phyloP scores from a whole-genome alignment of 148 eudicot species.

The Diospyros kaki region DNA sequence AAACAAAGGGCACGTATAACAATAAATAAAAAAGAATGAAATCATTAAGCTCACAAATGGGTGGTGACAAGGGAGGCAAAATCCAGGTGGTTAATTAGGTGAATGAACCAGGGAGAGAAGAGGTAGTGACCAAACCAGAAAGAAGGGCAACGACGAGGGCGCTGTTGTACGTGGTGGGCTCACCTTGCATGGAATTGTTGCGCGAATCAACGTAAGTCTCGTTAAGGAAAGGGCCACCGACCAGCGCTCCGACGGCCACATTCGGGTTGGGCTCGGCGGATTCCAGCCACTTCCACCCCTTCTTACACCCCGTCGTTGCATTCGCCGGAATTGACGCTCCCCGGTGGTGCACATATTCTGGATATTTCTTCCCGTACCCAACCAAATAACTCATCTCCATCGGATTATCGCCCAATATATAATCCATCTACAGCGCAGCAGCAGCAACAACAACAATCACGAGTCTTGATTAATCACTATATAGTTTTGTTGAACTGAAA shows the following conservation, averaged over 20 bases:
- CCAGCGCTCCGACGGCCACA: constrained; percentile 75
- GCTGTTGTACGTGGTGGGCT: constrained; percentile 79
- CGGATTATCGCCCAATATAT: constrained; percentile 79
- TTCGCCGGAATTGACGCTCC: constrained; percentile 89
- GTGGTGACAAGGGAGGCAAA: too few species aligned
- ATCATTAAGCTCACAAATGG: too few species aligned
- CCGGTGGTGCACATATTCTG: constrained; percentile 75
- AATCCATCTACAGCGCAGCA: constrained; percentile 48
- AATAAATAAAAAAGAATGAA: too few species aligned
- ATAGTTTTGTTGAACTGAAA: too few species aligned
- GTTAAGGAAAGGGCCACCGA: constrained; percentile 79
- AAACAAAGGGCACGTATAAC: too few species aligned
- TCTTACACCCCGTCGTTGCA: constrained; percentile 48
- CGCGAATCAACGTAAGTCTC: constrained; percentile 64
- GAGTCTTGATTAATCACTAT: not conserved
- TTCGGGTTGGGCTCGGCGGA: constrained; percentile 73
- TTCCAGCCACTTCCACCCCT: constrained; percentile 61
- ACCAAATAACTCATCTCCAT: constrained; percentile 74
- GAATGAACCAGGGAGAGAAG: constrained; percentile 61
- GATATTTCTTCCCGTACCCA: constrained; percentile 77
- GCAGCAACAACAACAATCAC: not conserved
- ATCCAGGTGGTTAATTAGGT: not conserved
- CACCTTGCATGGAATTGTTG: constrained; percentile 82
- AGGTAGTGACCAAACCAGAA: constrained; percentile 78
- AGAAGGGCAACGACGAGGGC: constrained; percentile 81